Base-by-base conservation (phyloP, 2,329 filamentous ascomycete genomes). In the Sphaerostilbella broomeana region DNA sequence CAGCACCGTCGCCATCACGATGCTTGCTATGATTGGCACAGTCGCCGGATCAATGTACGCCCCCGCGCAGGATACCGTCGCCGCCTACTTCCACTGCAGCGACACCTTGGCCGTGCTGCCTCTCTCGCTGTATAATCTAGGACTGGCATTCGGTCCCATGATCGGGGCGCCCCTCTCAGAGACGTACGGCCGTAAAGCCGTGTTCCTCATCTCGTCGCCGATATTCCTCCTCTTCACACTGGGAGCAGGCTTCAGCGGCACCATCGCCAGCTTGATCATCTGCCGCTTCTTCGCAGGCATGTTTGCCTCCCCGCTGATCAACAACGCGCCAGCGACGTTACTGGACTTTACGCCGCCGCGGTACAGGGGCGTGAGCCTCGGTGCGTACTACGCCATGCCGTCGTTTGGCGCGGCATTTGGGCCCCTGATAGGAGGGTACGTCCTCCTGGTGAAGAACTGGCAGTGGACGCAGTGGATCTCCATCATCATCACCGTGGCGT, bases 81-180 rank as follows among this genome's bases (percentile, higher is more conserved):
- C 46, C 20, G 27, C 43, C 10, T 28, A 38, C 26, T 48, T 55
- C 11, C n/a, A 31, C 30, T 47, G 40, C 31, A 45, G 45, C 34
- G 37, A 44, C 20, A 47, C 46, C 16, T 33, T 50, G 11, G 49
- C 51, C n/a, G 47, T 55, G 26, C 40, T 56, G 17, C 51, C 51
- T 15, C 47, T 56, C 18, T 51, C 49, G 18, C 39, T 55, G 31
- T 54, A 56, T 43, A 56, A 54, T 35, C 47, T 54, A 4, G 52
- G 52, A 3, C 49, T 56, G 8, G 51, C 50, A 6, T 55, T 52
- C 27, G 53, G 49, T 4, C 85, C 85, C 2, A 79, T 90, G 73
- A 70, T 72, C 1, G 89, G 89, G 54, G 85, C 85, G 6, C 85
- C 85, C 0, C 61, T 86, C 21, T 84, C 79, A 5, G 85, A 92